Conservation (phyloP, 177 flowering plant genomes). For the Vitis hybrid region DNA sequence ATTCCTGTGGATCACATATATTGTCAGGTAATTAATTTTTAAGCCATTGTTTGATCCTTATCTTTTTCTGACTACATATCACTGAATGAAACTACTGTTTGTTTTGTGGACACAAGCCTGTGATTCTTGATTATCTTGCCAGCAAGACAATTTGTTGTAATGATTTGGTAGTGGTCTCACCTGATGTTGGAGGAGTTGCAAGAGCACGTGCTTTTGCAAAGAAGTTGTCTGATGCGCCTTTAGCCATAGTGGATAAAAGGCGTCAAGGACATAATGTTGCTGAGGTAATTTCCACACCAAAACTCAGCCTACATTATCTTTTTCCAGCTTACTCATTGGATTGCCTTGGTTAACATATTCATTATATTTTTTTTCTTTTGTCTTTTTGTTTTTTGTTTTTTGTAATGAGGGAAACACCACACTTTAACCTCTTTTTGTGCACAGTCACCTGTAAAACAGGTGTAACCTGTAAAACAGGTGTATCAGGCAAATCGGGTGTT, state of each 20-base stretch:
- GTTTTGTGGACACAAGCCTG: slow-evolving; percentile 58
- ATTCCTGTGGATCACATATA: slow-evolving; percentile 91
- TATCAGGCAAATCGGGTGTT: too few relatives aligned
- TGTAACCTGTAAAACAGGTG: too few relatives aligned
- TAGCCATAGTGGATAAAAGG: slow-evolving; percentile 98
- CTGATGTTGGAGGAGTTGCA: slow-evolving; percentile 99
- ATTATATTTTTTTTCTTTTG: too few relatives aligned
- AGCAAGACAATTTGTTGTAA: slow-evolving; percentile 84
- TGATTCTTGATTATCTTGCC: slow-evolving; percentile 96
- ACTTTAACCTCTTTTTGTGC: too few relatives aligned
- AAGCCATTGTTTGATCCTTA: slow-evolving; percentile 5
- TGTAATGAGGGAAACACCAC: too few relatives aligned
- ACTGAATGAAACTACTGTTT: too few relatives aligned
- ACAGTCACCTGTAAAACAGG: too few relatives aligned
- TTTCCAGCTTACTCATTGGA: neutral
- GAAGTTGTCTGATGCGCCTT: slow-evolving; percentile 97
- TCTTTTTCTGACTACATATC: too few relatives aligned
- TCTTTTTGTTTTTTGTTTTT: too few relatives aligned
- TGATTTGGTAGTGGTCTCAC: slow-evolving; percentile 98
- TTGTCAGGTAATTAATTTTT: slow-evolving; percentile 61
- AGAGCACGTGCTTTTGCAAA: slow-evolving; percentile 99
- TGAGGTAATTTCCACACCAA: slow-evolving; percentile 6
- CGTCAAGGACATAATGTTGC: slow-evolving; percentile 80
- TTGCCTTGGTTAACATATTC: too few relatives aligned
- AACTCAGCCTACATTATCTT: neutral